Evolutionary conservation across 2,329 filamentous ascomycete genomes (phyloP), one percentile per base, ranked within the genome.

Genomic region (Lasiodiplodia sp.): DNA sequence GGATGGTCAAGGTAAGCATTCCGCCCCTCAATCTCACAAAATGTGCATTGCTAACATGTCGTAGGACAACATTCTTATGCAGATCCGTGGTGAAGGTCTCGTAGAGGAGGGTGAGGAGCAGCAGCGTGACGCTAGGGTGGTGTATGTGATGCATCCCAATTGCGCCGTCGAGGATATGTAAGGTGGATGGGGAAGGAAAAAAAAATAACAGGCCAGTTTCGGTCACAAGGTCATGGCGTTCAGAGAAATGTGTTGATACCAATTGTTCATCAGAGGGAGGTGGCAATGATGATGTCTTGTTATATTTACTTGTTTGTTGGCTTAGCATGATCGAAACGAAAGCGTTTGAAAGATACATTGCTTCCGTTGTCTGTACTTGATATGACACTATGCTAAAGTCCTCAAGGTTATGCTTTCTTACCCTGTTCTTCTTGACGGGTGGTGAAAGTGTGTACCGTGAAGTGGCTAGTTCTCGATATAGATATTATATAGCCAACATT

Each of bases 91-190:
- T 72, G 94, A 97, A 73, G 94, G 96, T 23, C 87, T 98, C 60
- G 93, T 96, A 82, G 92, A 94, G 66, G 89, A 94, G 52, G 91
- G 89, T 81, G 72, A 87, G 87, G 69, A 79, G 83, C 44, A 85
- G 83, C 79, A 77, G 73, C 82, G 72, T 79, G 83, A 76, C 77
- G 83, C 83, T 72, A 85, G 84, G 75, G 84, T 92, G 4, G 87
- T 96, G 65, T 99, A 97, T 78, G 92, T 97, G 31, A 78, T 99
- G 73, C 96, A 99, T 82, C 96, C 96, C 69, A 98, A 98, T 82
- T 97, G 93, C 77, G 92, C 92, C 0, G 86, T 96, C 11, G 94
- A 97, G 72, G 84, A 85, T n/a, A 52, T 68, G 58, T 68, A 44
- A 62, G 16, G 2, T 47, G 38, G 53, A 51, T 18, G n/a, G 23